phyloP scores from a whole-genome alignment of 1,284 basidiomycete genomes.

The Boletus semigastroideus region DNA sequence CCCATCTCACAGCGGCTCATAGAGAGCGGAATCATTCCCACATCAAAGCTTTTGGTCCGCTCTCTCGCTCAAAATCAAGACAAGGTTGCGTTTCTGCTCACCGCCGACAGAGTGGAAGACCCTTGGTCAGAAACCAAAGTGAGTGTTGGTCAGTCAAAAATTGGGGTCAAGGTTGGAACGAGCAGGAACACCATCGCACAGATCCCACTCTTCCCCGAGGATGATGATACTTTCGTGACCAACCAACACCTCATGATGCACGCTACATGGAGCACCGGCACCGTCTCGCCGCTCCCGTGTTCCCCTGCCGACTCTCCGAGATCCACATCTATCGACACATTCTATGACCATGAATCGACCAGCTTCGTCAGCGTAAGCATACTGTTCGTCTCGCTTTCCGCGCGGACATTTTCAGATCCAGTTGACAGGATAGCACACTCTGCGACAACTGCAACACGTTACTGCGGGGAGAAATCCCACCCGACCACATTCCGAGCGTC shows the following conservation, averaged over 20 bases:
- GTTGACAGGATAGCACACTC: conserved; percentile 17
- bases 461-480: conserved; percentile 19
- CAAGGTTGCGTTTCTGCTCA: background rate
- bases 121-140: conserved; percentile 6
- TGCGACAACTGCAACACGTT: conserved; percentile 17
- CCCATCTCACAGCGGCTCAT: conserved; percentile 29
- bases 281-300: background rate
- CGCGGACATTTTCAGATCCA: background rate
- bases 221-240: background rate
- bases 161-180: background rate
- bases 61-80: background rate
- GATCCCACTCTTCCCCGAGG: background rate
- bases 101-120: background rate
- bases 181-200: background rate
- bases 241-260: background rate
- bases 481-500: conserved; percentile 25
- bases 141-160: background rate
- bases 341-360: conserved; percentile 2
- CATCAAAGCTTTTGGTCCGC: background rate
- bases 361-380: conserved; percentile 14
- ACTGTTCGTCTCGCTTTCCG: too few relatives aligned
- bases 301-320: background rate
- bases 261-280: background rate
- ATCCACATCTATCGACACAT: background rate
- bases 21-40: conserved; percentile 23